Evolutionary conservation across 768 basidiomycete genomes (phyloP).

Genomic region (Rubroboletus pulcherrimus): DNA sequence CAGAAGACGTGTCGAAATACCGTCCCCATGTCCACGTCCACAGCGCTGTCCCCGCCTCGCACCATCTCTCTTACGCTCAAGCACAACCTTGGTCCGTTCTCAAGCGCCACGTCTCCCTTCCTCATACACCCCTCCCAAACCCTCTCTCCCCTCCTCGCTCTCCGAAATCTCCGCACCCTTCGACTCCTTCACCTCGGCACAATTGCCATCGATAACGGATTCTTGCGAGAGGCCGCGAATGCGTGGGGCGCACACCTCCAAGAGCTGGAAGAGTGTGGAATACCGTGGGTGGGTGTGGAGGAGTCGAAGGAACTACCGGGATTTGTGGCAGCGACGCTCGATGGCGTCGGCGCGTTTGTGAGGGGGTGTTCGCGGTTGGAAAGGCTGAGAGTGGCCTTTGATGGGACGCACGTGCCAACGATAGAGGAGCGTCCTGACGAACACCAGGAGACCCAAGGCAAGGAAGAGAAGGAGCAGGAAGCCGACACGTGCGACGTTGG

Average conservation of each 20-base stretch:
- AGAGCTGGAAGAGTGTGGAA: slow-evolving; percentile 25
- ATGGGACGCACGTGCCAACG: slow-evolving; percentile 13
- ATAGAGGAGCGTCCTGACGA: not conserved
- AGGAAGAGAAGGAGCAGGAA: not conserved
- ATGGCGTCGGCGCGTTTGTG: slow-evolving; percentile 20
- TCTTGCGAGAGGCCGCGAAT: slow-evolving; percentile 22
- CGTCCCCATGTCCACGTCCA: not conserved
- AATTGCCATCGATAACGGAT: slow-evolving; percentile 26
- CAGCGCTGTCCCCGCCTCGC: not conserved
- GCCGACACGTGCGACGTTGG: not conserved
- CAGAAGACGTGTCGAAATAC: slow-evolving; percentile 12
- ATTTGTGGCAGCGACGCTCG: slow-evolving; percentile 17
- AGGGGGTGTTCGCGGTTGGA: slow-evolving; percentile 17
- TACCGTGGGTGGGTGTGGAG: slow-evolving; percentile 25
- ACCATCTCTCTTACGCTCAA: slow-evolving; percentile 26
- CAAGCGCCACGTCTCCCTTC: slow-evolving; percentile 21
- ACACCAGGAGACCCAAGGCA: not conserved
- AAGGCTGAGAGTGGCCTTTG: slow-evolving; percentile 23
- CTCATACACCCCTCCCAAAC: slow-evolving; percentile 24
- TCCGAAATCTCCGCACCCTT: slow-evolving; percentile 17
- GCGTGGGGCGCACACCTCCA: slow-evolving; percentile 27
- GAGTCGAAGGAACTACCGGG: slow-evolving; percentile 11
- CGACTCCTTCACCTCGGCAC: slow-evolving; percentile 25
- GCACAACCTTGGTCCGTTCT: slow-evolving; percentile 22
- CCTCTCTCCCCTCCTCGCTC: slow-evolving; percentile 23